Percentiles rank a stretch among this genome's conserved stretches.
Conservation (phyloP, 371 early-diverging fungal genomes). For the Fennellomyces sp. region DNA sequence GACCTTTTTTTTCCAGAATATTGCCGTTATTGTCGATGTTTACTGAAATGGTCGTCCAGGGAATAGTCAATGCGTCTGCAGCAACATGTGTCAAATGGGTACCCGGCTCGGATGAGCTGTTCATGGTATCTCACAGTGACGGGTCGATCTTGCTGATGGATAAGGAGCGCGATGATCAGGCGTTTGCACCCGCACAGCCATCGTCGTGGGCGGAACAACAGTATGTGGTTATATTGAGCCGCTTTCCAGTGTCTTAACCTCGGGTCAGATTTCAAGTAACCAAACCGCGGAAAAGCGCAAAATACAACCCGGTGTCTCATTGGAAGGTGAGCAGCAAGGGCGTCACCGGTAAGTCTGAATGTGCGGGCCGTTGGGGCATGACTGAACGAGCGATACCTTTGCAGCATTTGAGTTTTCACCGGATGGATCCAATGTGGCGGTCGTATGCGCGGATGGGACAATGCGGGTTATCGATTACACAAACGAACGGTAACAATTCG, state of each 20-base stretch:
- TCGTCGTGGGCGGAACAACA: conserved; percentile 16
- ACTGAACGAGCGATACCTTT: background rate
- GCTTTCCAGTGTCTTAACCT: background rate
- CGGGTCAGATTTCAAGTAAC: conserved; percentile 17
- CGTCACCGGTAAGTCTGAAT: conserved; percentile 57
- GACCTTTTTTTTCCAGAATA: background rate
- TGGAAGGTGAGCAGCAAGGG: conserved; percentile 73
- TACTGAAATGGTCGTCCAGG: conserved; percentile 39
- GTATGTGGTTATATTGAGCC: background rate
- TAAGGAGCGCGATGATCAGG: conserved; percentile 13
- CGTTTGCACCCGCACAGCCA: conserved; percentile 7
- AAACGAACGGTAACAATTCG: conserved; percentile 53
- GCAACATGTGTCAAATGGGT: conserved; percentile 90
- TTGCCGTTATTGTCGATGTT: background rate
- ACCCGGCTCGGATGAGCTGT: conserved; percentile 84
- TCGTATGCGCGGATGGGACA: conserved; percentile 77
- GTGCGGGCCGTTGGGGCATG: too few relatives aligned
- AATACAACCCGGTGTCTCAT: conserved; percentile 77
- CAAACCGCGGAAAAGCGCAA: conserved; percentile 28
- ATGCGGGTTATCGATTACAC: conserved; percentile 79
- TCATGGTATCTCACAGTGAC: conserved; percentile 80
- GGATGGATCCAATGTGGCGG: conserved; percentile 79
- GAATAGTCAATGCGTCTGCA: conserved; percentile 64
- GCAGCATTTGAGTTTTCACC: conserved; percentile 85
- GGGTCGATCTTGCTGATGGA: conserved; percentile 84